Evolutionary conservation across 2,329 filamentous ascomycete genomes (phyloP).

Genomic region (Zasmidium angulare): DNA sequence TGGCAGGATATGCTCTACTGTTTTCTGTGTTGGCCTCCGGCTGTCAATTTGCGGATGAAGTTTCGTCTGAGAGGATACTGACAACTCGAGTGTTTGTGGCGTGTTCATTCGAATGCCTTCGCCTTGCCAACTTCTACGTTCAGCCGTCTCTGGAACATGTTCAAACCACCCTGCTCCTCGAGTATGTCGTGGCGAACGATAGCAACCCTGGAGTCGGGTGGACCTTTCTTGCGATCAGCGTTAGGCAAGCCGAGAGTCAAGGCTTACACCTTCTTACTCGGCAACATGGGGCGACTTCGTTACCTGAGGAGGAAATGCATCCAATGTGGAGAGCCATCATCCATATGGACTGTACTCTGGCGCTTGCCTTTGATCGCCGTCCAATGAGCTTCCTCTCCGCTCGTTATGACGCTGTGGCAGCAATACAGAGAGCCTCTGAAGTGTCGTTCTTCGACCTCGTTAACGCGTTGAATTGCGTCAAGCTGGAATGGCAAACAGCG

Average conservation of each 20-base stretch:
- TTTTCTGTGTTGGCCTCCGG: slow-evolving; percentile 8
- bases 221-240: slow-evolving; percentile 3
- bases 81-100: slow-evolving; percentile 11
- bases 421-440: not conserved
- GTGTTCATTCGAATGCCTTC: slow-evolving; percentile 10
- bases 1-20: slow-evolving; percentile 8
- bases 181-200: slow-evolving; percentile 8
- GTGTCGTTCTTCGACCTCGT: not conserved
- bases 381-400: not conserved
- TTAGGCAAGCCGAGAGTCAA: not conserved
- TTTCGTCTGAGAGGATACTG: slow-evolving; percentile 2
- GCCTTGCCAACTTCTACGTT: slow-evolving; percentile 10
- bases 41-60: slow-evolving; percentile 7
- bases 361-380: not conserved
- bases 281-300: not conserved
- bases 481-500: slow-evolving; percentile 4
- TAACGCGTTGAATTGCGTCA: slow-evolving; percentile 1
- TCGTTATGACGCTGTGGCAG: not conserved
- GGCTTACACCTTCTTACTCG: not conserved
- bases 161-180: slow-evolving; percentile 6
- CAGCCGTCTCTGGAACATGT: slow-evolving; percentile 7
- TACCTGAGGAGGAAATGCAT: not conserved
- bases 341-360: not conserved
- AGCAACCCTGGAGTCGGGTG: slow-evolving; percentile 9
- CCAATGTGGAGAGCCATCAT: not conserved